phyloP scores from a whole-genome alignment of 1,139 yeast species.

The Pichia sp. region DNA sequence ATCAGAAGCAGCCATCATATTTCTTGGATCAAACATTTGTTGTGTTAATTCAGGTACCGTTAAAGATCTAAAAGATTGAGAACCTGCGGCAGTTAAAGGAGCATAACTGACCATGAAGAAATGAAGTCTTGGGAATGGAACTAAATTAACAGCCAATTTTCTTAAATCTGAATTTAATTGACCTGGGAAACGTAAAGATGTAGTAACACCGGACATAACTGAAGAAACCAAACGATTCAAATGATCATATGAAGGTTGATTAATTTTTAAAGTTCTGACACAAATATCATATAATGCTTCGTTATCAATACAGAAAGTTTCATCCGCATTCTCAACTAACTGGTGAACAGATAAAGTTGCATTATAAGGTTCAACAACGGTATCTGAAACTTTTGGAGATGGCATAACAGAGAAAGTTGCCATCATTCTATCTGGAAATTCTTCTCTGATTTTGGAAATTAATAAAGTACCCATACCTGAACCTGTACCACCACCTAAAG shows the following conservation, averaged over 20 bases:
- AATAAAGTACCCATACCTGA: slow-evolving; percentile 91
- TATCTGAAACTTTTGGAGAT: slow-evolving; percentile 84
- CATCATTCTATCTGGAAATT: slow-evolving; percentile 92
- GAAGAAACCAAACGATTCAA: slow-evolving; percentile 77
- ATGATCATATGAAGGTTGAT: slow-evolving; percentile 72
- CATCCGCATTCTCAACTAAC: slow-evolving; percentile 83
- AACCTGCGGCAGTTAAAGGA: slow-evolving; percentile 74
- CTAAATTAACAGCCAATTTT: slow-evolving; percentile 86
- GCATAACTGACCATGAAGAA: slow-evolving; percentile 95
- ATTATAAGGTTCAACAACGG: slow-evolving; percentile 91
- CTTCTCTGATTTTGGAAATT: slow-evolving; percentile 76
- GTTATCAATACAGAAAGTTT: slow-evolving; percentile 90
- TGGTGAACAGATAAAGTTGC: slow-evolving; percentile 92
- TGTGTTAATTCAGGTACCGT: slow-evolving; percentile 89
- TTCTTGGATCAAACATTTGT: slow-evolving; percentile 86
- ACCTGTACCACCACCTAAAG: slow-evolving; percentile 96
- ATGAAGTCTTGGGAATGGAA: slow-evolving; percentile 92
- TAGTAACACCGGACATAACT: slow-evolving; percentile 90
- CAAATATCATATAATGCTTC: slow-evolving; percentile 89
- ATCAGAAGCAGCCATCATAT: slow-evolving; percentile 94
- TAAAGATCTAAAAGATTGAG: slow-evolving; percentile 76
- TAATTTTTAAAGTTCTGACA: slow-evolving; percentile 74
- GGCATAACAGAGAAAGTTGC: slow-evolving; percentile 92
- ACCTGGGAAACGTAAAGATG: slow-evolving; percentile 89
- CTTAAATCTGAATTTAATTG: slow-evolving; percentile 88